A percentile compares a stretch with the other conserved stretches of the same genome.
These are phyloP conservation scores for Bipolaris gigantea DNA, from an alignment of 2,329 filamentous ascomycete genomes.

Conservation along the genomic window DNA sequence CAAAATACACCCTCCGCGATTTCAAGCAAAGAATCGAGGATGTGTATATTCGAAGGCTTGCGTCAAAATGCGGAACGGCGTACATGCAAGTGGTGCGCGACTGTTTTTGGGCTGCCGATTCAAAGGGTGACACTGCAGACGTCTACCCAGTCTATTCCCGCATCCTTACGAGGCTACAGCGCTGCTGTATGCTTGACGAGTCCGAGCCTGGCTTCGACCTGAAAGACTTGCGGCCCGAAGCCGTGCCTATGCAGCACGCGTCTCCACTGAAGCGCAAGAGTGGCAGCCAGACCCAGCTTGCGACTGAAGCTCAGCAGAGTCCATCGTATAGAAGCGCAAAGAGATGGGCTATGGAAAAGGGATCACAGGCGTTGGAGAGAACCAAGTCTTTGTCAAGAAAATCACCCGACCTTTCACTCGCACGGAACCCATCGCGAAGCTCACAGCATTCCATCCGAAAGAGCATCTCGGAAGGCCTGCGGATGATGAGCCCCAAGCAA, in stretches of 20 bases:
- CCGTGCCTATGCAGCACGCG: constrained; percentile 24
- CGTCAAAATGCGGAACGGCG: constrained; percentile 69
- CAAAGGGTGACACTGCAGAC: constrained; percentile 35
- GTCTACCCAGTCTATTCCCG: constrained; percentile 45
- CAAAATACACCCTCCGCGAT: constrained; percentile 61
- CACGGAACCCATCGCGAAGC: constrained; percentile 34
- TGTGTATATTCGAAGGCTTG: constrained; percentile 65
- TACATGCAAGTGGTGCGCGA: constrained; percentile 75
- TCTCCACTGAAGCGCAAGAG: constrained; percentile 40
- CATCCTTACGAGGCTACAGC: constrained; percentile 49
- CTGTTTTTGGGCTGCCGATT: constrained; percentile 71
- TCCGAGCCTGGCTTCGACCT: constrained; percentile 38
- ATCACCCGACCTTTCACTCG: constrained; percentile 33
- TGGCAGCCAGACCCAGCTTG: constrained; percentile 27
- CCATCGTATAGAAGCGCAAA: constrained; percentile 43
- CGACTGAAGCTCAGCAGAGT: constrained; percentile 31
- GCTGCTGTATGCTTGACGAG: constrained; percentile 46
- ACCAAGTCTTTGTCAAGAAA: constrained; percentile 38
- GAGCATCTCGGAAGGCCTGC: constrained; percentile 37
- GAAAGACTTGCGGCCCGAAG: constrained; percentile 28
- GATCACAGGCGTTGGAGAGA: constrained; percentile 39
- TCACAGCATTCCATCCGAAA: constrained; percentile 42
- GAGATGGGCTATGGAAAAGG: constrained; percentile 42
- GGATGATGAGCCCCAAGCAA: constrained; percentile 35
- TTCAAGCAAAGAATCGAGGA: constrained; percentile 67